Conservation (phyloP, 305 asterid species). For the Withania somnifera region DNA sequence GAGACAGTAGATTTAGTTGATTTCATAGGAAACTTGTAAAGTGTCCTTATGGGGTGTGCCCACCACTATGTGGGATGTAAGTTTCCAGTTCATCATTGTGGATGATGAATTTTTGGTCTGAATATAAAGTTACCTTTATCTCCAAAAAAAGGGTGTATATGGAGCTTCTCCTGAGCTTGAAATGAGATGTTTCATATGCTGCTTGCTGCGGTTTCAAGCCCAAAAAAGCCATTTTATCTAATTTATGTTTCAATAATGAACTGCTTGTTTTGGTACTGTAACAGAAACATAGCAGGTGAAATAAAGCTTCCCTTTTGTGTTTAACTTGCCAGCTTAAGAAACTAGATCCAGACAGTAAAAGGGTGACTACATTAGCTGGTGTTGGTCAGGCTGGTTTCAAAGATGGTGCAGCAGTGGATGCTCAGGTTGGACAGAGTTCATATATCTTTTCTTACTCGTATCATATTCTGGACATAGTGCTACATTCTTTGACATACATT, state of each 20-base stretch:
- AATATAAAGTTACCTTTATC: too few relatives aligned
- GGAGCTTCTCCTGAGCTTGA: background rate
- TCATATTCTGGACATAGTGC: background rate
- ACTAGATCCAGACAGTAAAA: conserved; percentile 67
- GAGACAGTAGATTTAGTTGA: too few relatives aligned
- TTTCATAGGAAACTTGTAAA: too few relatives aligned
- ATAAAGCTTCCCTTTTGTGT: background rate
- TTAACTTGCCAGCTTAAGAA: conserved; percentile 58
- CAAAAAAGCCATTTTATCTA: background rate
- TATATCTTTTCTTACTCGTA: too few relatives aligned
- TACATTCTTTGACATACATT: background rate
- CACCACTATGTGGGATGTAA: too few relatives aligned
- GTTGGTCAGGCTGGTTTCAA: conserved; percentile 89
- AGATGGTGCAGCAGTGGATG: conserved; percentile 64
- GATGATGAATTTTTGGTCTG: too few relatives aligned
- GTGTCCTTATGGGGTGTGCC: too few relatives aligned
- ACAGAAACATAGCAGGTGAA: background rate
- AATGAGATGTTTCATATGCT: background rate
- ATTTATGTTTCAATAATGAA: background rate
- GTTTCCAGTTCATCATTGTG: too few relatives aligned
- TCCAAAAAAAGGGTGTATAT: background rate
- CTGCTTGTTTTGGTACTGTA: background rate
- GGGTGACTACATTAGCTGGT: conserved; percentile 80
- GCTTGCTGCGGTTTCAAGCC: background rate
- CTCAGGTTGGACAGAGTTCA: conserved; percentile 89